Evolutionary conservation across 140 eudicot genomes (phyloP).

Genomic region (Flaveria floridana): DNA sequence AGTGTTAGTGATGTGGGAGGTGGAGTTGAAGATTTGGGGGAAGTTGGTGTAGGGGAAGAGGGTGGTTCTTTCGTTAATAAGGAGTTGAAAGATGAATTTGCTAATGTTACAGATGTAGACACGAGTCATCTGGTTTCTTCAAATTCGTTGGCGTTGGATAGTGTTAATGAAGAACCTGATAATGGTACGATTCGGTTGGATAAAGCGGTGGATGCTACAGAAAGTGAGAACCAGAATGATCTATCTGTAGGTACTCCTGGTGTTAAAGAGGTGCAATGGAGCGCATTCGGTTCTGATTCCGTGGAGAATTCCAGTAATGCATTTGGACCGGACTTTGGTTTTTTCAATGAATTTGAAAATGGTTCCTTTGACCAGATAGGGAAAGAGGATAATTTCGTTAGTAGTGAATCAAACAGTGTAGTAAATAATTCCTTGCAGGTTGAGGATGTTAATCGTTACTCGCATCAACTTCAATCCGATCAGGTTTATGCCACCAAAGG

Average conservation of each 20-base stretch:
- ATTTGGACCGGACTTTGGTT: slow-evolving; percentile 60
- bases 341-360: slow-evolving; percentile 61
- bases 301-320: slow-evolving; percentile 44
- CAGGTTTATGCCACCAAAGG: slow-evolving; percentile 34
- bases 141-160: slow-evolving; percentile 42
- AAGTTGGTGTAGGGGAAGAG: slow-evolving; percentile 32
- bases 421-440: slow-evolving; percentile 34
- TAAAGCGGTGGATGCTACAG: slow-evolving; percentile 29
- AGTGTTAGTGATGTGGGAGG: slow-evolving; percentile 53
- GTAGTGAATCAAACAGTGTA: slow-evolving; percentile 31
- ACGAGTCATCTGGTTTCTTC: slow-evolving; percentile 18
- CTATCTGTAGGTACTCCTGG: slow-evolving; percentile 43
- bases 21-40: slow-evolving; percentile 26
- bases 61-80: not conserved
- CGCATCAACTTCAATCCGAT: slow-evolving; percentile 39
- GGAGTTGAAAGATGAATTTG: slow-evolving; percentile 30
- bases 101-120: slow-evolving; percentile 4
- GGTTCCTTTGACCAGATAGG: slow-evolving; percentile 38
- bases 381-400: slow-evolving; percentile 32
- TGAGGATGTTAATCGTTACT: slow-evolving; percentile 35
- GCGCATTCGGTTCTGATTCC: slow-evolving; percentile 51
- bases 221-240: slow-evolving; percentile 30
- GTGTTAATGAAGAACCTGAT: slow-evolving; percentile 31
- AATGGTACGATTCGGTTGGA: slow-evolving; percentile 30
- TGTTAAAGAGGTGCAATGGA: slow-evolving; percentile 78